Conservation (phyloP, 2,329 filamentous ascomycete species). For the Ophiostoma novo-ulmi region DNA sequence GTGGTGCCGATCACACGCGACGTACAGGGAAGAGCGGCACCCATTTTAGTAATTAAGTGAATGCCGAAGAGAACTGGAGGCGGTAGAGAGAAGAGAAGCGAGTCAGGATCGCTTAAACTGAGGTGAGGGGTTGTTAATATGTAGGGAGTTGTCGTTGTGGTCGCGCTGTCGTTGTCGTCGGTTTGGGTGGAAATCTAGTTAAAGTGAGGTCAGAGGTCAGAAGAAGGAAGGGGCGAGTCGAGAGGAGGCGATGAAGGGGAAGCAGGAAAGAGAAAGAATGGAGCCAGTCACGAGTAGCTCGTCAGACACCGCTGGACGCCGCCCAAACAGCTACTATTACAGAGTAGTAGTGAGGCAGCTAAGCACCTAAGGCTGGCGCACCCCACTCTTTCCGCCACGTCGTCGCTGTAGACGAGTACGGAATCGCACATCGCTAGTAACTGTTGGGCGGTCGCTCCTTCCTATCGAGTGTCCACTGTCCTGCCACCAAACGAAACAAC, state of each 20-base stretch:
- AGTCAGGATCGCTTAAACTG: background rate
- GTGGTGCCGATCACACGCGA: constrained; percentile 8
- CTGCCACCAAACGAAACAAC: background rate
- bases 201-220: background rate
- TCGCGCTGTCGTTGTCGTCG: constrained; percentile 5
- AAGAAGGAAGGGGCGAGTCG: background rate
- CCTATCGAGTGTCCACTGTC: background rate
- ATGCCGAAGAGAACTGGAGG: background rate
- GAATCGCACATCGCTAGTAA: background rate
- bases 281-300: constrained; percentile 13
- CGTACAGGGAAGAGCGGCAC: constrained; percentile 27
- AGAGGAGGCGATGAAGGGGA: constrained; percentile 1
- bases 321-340: constrained; percentile 11
- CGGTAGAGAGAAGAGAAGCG: background rate
- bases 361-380: background rate
- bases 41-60: constrained; percentile 22
- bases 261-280: constrained; percentile 14
- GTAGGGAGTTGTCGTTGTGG: background rate
- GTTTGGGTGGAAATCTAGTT: background rate
- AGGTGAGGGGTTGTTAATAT: background rate
- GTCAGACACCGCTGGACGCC: constrained; percentile 20
- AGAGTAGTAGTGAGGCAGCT: background rate
- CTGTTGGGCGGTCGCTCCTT: background rate
- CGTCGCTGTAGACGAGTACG: constrained; percentile 14
- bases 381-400: constrained; percentile 22